Evolutionary conservation across 768 basidiomycete species (phyloP), one percentile per base, ranked within the genome.

Genomic region (Podaxis sp.): DNA sequence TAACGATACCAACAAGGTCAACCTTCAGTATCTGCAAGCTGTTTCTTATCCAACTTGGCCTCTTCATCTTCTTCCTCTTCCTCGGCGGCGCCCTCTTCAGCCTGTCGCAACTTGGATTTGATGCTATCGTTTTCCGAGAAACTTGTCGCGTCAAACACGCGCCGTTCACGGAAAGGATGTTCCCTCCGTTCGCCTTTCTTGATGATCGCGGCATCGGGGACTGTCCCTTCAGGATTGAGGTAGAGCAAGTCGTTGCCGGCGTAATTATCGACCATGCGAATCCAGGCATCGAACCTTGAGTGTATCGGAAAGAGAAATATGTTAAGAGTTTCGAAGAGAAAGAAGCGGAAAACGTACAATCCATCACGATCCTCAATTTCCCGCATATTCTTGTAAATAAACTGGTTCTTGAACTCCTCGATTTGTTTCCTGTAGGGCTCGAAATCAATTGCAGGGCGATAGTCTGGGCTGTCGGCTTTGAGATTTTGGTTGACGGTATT

Each of bases 321-420:
- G 17, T 40, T 19, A 33, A 6, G n/a, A 7, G 26, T 40, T 19
- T 26, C 30, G 52, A 58, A 3, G 33, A 13, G 36, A 39, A 17
- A 36, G 13, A 39, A 22, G 15, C 28, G 38, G 36, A 49, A 17
- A 19, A 70, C 95, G 64, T 68, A 95, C 93, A 92, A 76, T 61
- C 87, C 90, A 67, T 84, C 80, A 17, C 80, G 82, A 65, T 92
- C 87, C 74, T 99, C 97, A 28, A 94, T 87, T 64, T 82, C 77
- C 52, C 95, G 85, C 89, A 99, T 92, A 65, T 86, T 85, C 66
- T 89, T 82, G 69, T 98, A 98, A 36, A 99, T 96, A 66, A 85
- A 84, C 68, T 82, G 81, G 69, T 91, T 80, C 76, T 97, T 98
- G 80, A 99, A 99, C 19, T 73, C 79, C 44, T 90, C 82, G 57